Evolutionary conservation across 148 eudicot genomes (phyloP).

Genomic region (Chenopodium suecicum): DNA sequence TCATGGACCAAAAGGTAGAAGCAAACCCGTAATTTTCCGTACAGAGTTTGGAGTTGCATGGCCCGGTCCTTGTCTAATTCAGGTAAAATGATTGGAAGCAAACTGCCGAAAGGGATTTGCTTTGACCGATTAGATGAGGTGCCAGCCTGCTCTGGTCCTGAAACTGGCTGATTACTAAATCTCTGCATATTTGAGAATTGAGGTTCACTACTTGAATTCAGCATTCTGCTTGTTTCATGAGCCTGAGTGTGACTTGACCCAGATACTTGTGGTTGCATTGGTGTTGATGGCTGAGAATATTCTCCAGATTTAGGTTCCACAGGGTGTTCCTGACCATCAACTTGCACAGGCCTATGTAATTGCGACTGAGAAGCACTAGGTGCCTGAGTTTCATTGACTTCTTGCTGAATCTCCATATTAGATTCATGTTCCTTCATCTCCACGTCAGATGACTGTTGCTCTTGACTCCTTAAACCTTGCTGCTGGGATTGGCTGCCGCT

Average conservation of each 20-base stretch:
- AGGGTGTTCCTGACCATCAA: slow-evolving; percentile 36
- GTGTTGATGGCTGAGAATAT: slow-evolving; percentile 36
- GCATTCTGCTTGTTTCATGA: slow-evolving; percentile 37
- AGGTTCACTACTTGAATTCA: slow-evolving; percentile 39
- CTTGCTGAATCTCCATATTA: slow-evolving; percentile 41
- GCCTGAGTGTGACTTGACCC: slow-evolving; percentile 38
- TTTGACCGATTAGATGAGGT: slow-evolving; percentile 47
- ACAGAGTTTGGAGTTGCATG: slow-evolving; percentile 71
- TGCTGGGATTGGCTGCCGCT: slow-evolving; percentile 36
- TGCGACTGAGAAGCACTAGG: slow-evolving; percentile 35
- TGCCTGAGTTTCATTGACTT: slow-evolving; percentile 37
- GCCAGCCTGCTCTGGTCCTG: slow-evolving; percentile 43
- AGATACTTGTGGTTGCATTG: slow-evolving; percentile 39
- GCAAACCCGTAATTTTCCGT: slow-evolving; percentile 58
- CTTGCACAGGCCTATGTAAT: slow-evolving; percentile 35
- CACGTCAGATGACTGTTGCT: slow-evolving; percentile 43
- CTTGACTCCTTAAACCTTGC: slow-evolving; percentile 35
- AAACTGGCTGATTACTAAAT: slow-evolving; percentile 40
- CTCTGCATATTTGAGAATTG: slow-evolving; percentile 45
- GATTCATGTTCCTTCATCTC: slow-evolving; percentile 44
- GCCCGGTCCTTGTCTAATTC: slow-evolving; percentile 88
- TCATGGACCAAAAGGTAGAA: neutral
- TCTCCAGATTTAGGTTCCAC: slow-evolving; percentile 42
- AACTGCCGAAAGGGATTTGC: slow-evolving; percentile 83
- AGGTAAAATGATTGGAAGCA: slow-evolving; percentile 82